phyloP scores from a whole-genome alignment of 306 rosid species.

The Rosa multiflora region DNA sequence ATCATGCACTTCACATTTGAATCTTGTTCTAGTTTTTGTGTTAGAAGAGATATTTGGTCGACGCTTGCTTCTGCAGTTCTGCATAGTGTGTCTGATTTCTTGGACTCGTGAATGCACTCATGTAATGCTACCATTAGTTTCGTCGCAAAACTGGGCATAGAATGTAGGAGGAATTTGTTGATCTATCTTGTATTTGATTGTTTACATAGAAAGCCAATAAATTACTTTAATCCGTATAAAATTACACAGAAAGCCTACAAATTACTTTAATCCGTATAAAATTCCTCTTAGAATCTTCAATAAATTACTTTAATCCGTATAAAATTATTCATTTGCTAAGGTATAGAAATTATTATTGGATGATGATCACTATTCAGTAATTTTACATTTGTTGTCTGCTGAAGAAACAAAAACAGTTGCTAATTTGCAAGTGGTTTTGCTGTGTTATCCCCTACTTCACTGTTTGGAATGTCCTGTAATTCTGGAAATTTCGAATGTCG shows the following conservation, averaged over 20 bases:
- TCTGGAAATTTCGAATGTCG: not conserved
- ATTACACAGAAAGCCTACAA: too few relatives aligned
- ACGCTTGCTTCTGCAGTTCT: not conserved
- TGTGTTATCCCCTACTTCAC: not conserved
- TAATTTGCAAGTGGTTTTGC: not conserved
- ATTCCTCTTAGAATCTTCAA: too few relatives aligned
- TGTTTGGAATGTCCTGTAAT: not conserved
- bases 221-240: too few relatives aligned
- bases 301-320: too few relatives aligned
- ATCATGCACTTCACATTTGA: not conserved
- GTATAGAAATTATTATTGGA: not conserved
- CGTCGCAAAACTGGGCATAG: not conserved
- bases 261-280: too few relatives aligned
- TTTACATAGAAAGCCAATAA: not conserved
- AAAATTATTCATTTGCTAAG: not conserved
- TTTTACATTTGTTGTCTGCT: not conserved
- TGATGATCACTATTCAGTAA: not conserved
- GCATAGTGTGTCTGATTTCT: not conserved
- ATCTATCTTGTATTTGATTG: not conserved
- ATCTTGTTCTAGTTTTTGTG: not conserved
- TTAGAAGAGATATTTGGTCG: not conserved
- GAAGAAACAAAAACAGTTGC: not conserved
- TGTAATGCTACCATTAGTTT: not conserved
- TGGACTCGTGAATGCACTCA: not conserved
- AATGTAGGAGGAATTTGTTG: not conserved